Percentiles rank a stretch among this genome's conserved stretches.
phyloP scores from a whole-genome alignment of 2,329 filamentous ascomycete species.

The Colletotrichum sidae region DNA sequence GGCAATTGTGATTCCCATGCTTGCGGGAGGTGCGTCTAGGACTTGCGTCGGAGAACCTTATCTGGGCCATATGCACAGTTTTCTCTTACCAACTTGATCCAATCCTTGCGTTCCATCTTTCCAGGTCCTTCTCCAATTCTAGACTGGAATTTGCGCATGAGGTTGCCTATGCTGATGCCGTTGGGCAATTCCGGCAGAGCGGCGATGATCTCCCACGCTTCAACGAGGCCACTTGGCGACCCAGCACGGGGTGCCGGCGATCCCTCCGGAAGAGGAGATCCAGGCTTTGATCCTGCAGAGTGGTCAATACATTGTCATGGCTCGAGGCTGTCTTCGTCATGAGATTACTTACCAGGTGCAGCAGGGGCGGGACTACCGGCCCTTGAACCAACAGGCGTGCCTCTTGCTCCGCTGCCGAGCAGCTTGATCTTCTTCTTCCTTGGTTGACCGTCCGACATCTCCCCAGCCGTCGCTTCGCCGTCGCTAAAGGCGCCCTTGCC shows the following conservation, averaged over 20 bases:
- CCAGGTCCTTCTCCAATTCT: conserved; percentile 65
- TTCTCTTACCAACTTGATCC: conserved; percentile 69
- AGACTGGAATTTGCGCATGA: conserved; percentile 65
- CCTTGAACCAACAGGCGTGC: conserved; percentile 69
- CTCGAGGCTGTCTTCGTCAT: too few species aligned
- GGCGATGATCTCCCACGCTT: conserved; percentile 65
- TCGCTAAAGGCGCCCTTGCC: conserved; percentile 75
- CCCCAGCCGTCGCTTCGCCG: conserved; percentile 76
- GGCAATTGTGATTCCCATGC: neutral
- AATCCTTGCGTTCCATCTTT: conserved; percentile 65
- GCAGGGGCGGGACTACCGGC: conserved; percentile 69
- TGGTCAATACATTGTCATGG: neutral
- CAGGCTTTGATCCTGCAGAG: conserved; percentile 37
- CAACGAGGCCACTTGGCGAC: conserved; percentile 53
- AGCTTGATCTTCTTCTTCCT: conserved; percentile 68
- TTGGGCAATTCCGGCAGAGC: conserved; percentile 60
- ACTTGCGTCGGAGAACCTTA: conserved; percentile 61
- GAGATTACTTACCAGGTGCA: conserved; percentile 49
- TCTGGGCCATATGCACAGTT: conserved; percentile 65
- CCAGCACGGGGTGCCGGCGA: conserved; percentile 43
- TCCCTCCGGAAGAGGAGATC: conserved; percentile 38
- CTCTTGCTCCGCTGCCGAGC: conserved; percentile 56
- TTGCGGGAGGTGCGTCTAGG: conserved; percentile 39
- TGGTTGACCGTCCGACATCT: conserved; percentile 69
- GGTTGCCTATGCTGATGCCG: conserved; percentile 65